Percentiles rank a stretch among this genome's conserved stretches.
Conservation (phyloP, 2,329 filamentous ascomycete genomes). For the Penicillium sp. region DNA sequence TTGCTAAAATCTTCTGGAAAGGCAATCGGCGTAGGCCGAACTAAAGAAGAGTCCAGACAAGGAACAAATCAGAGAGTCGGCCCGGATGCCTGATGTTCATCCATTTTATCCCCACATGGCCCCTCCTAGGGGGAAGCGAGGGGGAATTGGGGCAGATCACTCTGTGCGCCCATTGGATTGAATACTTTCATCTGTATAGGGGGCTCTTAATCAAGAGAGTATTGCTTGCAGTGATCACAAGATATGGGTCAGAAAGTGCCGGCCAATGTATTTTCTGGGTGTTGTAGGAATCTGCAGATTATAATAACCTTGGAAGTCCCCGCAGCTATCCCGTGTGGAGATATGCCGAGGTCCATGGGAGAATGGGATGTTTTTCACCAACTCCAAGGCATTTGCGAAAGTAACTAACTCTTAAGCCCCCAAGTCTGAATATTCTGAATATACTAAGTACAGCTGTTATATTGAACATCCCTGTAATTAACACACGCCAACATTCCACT, state of each 20-base stretch:
- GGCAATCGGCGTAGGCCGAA: neutral
- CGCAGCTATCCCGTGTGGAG: neutral
- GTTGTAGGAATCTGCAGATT: too few relatives aligned
- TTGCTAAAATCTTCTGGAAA: neutral
- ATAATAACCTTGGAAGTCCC: neutral
- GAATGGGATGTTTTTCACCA: neutral
- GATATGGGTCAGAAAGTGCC: neutral
- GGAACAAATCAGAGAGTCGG: neutral
- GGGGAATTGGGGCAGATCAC: neutral
- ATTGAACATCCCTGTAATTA: neutral
- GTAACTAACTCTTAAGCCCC: neutral
- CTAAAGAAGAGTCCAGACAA: neutral
- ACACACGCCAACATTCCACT: neutral
- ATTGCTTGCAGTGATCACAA: neutral
- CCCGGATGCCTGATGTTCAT: neutral
- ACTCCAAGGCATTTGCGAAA: neutral
- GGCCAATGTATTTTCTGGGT: neutral
- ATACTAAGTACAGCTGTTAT: neutral
- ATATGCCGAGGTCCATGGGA: neutral
- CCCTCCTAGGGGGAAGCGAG: neutral
- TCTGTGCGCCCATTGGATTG: neutral
- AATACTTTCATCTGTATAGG: neutral
- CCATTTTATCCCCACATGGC: slow-evolving; percentile 1
- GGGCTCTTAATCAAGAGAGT: neutral
- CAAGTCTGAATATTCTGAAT: neutral